Evolutionary conservation across 2,329 filamentous ascomycete species (phyloP).

Genomic region (Neofusicoccum sp.): DNA sequence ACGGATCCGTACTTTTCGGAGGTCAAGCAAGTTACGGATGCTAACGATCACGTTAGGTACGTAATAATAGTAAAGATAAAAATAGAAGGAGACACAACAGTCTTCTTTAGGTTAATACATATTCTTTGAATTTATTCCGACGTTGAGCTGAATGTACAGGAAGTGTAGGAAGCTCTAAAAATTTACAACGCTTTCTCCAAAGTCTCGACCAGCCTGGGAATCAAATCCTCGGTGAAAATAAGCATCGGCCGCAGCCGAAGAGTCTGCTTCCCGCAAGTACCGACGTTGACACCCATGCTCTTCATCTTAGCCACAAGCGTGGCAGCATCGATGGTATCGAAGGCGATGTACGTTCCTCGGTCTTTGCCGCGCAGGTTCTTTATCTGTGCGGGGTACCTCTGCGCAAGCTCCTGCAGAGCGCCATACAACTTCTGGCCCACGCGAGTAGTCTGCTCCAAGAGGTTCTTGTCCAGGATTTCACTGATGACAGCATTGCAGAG

Average conservation of each 20-base stretch:
- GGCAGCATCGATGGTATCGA: slow-evolving; percentile 80
- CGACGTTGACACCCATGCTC: slow-evolving; percentile 81
- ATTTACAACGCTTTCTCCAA: too few species aligned
- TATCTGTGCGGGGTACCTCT: slow-evolving; percentile 75
- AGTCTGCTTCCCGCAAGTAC: slow-evolving; percentile 74
- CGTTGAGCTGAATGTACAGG: too few species aligned
- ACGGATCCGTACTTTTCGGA: too few species aligned
- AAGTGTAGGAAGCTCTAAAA: too few species aligned
- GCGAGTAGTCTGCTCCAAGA: slow-evolving; percentile 77
- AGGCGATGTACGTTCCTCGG: slow-evolving; percentile 90
- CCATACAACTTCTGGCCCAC: slow-evolving; percentile 79
- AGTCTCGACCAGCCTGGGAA: too few species aligned
- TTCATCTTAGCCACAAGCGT: slow-evolving; percentile 79
- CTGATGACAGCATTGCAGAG: slow-evolving; percentile 85
- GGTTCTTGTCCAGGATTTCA: slow-evolving; percentile 73
- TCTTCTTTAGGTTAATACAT: too few species aligned
- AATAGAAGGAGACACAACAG: too few species aligned
- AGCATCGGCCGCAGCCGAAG: slow-evolving; percentile 87
- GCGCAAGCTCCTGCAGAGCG: slow-evolving; percentile 67
- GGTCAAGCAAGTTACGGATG: too few species aligned
- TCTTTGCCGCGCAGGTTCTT: slow-evolving; percentile 84
- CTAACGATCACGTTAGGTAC: too few species aligned
- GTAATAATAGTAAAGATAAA: too few species aligned
- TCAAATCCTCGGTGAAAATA: slow-evolving; percentile 59
- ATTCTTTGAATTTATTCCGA: too few species aligned